Evolutionary conservation across 768 basidiomycete genomes (phyloP), one percentile per base, ranked within the genome.

Genomic region (Chalciporus sphaerocephalus): DNA sequence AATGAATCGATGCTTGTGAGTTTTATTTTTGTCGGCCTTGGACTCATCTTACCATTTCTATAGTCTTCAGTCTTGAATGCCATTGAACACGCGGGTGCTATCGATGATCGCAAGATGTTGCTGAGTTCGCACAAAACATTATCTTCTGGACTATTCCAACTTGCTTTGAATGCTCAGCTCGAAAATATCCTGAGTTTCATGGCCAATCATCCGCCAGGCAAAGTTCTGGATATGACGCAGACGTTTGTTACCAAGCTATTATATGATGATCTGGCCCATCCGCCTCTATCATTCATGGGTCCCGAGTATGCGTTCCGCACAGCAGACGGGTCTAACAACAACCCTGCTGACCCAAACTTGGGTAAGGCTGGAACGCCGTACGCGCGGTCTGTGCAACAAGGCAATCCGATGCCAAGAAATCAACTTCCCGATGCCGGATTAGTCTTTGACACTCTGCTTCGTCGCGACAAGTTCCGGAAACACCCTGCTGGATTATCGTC

Each of bases 401-500:
- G 45, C 2, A 74, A 83, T 48, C 76, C 85, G 2, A 68, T 88
- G 3, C 83, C 88, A 0, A 68, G 59, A 36, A 78, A 84, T 55
- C 78, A 81, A 46, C 70, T 92, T 22, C 90, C 90, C 0, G 90
- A 92, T 63, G 68, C 90, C 13, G 87, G 86, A 9, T 69, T 92
- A 11, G 65, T 93, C 21, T 94, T 89, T 39, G 91, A 92, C 64
- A 80, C 84, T 3, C 74, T 93, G 1, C 69, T 93, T 46, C 81
- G 74, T 54, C 77, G 88, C 18, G 79, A 90, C 45, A 73, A 79
- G 87, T 87, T 88, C 58, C 72, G 75, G 8, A 64, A 78, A 52
- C 91, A 92, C 57, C 90, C 91, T 5, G 82, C 78, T 5, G 90
- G 90, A 0, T 70, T 92, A 28, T 90, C 87, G 2, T 77, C 81